These are phyloP conservation scores for Mallotus nudiflorus DNA, from an alignment of 345 rosid genomes.

Conservation along the genomic window DNA sequence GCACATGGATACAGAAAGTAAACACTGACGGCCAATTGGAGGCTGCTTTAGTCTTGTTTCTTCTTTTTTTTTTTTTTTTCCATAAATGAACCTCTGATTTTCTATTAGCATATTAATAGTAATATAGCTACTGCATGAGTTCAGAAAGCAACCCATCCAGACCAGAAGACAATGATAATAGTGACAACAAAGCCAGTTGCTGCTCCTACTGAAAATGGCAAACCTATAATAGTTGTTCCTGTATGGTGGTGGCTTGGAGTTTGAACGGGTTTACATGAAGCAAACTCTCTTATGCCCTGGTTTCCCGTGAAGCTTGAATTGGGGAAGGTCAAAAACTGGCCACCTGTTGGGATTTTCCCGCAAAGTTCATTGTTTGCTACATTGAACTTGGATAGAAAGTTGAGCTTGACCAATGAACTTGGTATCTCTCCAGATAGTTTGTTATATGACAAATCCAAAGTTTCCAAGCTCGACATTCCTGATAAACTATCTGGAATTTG, in stretches of 20 bases:
- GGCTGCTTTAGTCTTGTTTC: too few species aligned
- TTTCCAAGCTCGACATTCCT: neutral
- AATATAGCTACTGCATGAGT: too few species aligned
- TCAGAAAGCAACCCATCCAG: too few species aligned
- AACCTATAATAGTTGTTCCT: neutral
- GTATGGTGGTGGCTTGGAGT: neutral
- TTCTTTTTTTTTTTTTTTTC: too few species aligned
- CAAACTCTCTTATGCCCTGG: conserved; percentile 9
- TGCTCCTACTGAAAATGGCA: neutral
- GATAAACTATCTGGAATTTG: conserved; percentile 8
- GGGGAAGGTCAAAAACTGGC: conserved; percentile 32
- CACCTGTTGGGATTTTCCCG: conserved; percentile 17
- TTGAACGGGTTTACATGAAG: neutral
- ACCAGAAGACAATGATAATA: neutral
- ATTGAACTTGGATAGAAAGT: conserved; percentile 21
- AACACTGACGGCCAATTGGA: too few species aligned
- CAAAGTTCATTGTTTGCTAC: conserved; percentile 36
- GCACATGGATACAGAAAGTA: too few species aligned
- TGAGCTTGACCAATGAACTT: conserved; percentile 21
- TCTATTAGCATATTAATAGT: too few species aligned
- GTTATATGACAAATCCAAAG: conserved; percentile 20
- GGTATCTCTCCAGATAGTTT: conserved; percentile 32
- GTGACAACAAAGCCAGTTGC: neutral
- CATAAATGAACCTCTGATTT: too few species aligned
- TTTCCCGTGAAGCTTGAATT: conserved; percentile 34